Evolutionary conservation across 129 eudicot genomes (phyloP).

Genomic region (Flaveria linearis): DNA sequence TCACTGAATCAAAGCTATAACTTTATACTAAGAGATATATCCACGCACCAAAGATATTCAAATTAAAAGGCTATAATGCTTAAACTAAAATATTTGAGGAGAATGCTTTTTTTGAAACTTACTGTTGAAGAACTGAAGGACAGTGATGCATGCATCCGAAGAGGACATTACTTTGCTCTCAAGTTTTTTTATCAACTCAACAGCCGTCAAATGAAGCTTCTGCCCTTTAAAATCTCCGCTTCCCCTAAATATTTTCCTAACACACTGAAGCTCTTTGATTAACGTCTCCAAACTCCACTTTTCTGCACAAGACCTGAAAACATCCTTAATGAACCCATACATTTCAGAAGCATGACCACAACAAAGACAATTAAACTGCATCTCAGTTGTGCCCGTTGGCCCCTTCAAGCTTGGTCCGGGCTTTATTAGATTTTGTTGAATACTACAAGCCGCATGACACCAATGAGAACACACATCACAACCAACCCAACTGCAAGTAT

Average conservation of each 20-base stretch:
- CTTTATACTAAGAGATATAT: conserved; percentile 39
- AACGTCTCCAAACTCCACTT: conserved; percentile 61
- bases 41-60: not conserved
- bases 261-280: conserved; percentile 81
- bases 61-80: not conserved
- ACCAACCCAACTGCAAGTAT: conserved; percentile 97
- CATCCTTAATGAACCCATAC: conserved; percentile 92
- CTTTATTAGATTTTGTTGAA: conserved; percentile 66
- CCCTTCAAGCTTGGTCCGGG: conserved; percentile 70
- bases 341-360: conserved; percentile 89
- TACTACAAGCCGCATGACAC: conserved; percentile 84
- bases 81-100: not conserved
- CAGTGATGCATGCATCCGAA: conserved; percentile 59
- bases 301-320: conserved; percentile 63
- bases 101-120: conserved; percentile 38
- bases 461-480: conserved; percentile 89
- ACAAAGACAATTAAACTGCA: conserved; percentile 79
- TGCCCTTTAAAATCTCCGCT: conserved; percentile 80
- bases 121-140: conserved; percentile 68
- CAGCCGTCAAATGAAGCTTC: conserved; percentile 61
- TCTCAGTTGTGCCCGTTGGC: conserved; percentile 60
- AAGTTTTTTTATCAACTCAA: conserved; percentile 54
- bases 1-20: conserved; percentile 21
- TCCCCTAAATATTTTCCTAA: conserved; percentile 60
- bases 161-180: conserved; percentile 60